Conservation (phyloP, 768 basidiomycete species). For the Tubosaeta brunneosetosa region DNA sequence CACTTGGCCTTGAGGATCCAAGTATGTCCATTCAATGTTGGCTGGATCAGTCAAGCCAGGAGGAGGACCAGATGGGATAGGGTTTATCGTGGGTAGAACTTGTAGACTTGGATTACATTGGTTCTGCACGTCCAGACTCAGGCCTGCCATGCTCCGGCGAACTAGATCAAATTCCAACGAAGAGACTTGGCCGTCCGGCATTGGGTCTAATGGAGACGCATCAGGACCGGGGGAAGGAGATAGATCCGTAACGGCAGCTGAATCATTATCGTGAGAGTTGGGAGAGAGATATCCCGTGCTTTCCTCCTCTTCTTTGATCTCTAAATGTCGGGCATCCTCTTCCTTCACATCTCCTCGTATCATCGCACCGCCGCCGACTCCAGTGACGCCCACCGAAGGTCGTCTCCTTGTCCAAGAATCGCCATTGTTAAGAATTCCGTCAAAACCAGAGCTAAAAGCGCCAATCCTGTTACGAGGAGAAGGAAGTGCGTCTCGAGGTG, state of each 20-base stretch:
- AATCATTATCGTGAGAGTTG: conserved; percentile 7
- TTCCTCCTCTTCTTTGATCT: conserved; percentile 63
- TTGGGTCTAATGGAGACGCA: conserved; percentile 4
- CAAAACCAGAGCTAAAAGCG: conserved; percentile 57
- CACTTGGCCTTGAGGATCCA: conserved; percentile 86
- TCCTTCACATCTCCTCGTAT: conserved; percentile 40
- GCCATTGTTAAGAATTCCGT: conserved; percentile 62
- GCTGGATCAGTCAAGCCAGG: conserved; percentile 51
- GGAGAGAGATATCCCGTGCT: conserved; percentile 2
- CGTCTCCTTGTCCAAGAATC: conserved; percentile 72
- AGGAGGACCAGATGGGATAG: conserved; percentile 34
- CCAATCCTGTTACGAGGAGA: conserved; percentile 64
- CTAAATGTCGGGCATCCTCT: conserved; percentile 37
- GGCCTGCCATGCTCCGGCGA: conserved; percentile 7
- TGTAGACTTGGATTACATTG: conserved; percentile 4
- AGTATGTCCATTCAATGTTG: conserved; percentile 82
- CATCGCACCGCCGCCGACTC: conserved; percentile 31
- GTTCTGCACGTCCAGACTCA: conserved; percentile 16
- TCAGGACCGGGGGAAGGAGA: conserved; percentile 10
- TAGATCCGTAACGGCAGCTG: conserved; percentile 6
- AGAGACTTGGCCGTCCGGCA: conserved; percentile 6
- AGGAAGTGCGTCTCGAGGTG: conserved; percentile 57
- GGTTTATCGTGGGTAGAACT: conserved; percentile 6
- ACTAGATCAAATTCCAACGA: conserved; percentile 8
- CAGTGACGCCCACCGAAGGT: conserved; percentile 51